A percentile compares a stretch with the other conserved stretches of the same genome.
Evolutionary conservation across 371 early-diverging fungal genomes (phyloP).

Genomic region (Nematocida displodere): DNA sequence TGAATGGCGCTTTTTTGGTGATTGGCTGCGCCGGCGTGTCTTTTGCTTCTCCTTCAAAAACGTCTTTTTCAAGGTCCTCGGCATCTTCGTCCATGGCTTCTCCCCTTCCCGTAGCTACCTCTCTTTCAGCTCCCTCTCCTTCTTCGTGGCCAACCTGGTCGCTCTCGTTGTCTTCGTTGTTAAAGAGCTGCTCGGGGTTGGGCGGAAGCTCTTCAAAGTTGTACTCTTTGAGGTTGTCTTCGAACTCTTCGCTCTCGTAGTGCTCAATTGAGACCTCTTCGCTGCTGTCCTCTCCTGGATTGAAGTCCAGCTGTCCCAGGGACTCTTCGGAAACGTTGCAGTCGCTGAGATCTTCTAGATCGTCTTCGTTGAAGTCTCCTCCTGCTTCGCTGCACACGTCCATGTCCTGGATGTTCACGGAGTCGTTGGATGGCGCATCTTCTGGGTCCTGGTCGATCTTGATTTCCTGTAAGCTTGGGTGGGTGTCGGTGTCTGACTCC

Average conservation of each 20-base stretch:
- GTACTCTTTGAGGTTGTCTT: slow-evolving; percentile 42
- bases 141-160: slow-evolving; percentile 36
- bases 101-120: slow-evolving; percentile 30
- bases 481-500: neutral
- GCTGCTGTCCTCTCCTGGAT: slow-evolving; percentile 19
- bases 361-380: slow-evolving; percentile 5
- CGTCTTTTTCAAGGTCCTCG: slow-evolving; percentile 6
- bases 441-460: slow-evolving; percentile 23
- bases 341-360: slow-evolving; percentile 35
- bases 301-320: slow-evolving; percentile 54
- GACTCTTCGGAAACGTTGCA: slow-evolving; percentile 49
- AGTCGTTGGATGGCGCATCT: slow-evolving; percentile 32
- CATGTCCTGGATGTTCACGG: slow-evolving; percentile 56
- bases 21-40: slow-evolving; percentile 16
- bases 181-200: slow-evolving; percentile 54
- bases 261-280: slow-evolving; percentile 47
- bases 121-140: slow-evolving; percentile 45
- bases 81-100: slow-evolving; percentile 39
- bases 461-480: slow-evolving; percentile 14
- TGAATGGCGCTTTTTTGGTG: slow-evolving; percentile 8
- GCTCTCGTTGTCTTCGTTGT: slow-evolving; percentile 32
- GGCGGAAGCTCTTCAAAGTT: slow-evolving; percentile 50
- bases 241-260: slow-evolving; percentile 58
- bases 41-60: slow-evolving; percentile 5
- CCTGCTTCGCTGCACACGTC: slow-evolving; percentile 38